Base-by-base conservation (phyloP, 108 stramenopile genomes). In the Aurantiochytrium sp. region DNA sequence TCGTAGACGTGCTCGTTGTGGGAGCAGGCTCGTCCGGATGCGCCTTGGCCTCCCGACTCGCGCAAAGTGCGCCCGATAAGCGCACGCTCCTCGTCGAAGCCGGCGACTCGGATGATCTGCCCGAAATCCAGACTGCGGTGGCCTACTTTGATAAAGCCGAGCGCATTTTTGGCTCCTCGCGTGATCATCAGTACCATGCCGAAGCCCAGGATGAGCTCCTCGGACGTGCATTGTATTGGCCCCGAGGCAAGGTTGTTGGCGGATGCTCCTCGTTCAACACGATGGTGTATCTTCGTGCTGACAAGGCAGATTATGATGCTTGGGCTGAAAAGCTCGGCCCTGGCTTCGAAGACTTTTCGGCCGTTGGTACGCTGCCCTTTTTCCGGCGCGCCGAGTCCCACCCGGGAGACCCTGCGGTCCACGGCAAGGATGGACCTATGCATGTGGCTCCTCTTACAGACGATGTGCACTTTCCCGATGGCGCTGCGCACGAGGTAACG, bases 21-120 rank as follows among this genome's bases (percentile, higher is more conserved):
- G 91, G 91, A 29, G 91, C 91, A 49, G 91, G 91, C 35, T 91
- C 91, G 4, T 71, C 90, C 28, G 91, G 91, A 5, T 91, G 91
- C 87, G 91, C 90, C 53, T 83, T 91, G 28, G 89, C 91, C 14
- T 55, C 91, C 28, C 43, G 91, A 25, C 90, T 91, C 29, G 91
- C 91, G 16, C 90, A 88, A n/a, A 23, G 43, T 10, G 90, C 89
- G 29, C 90, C 76, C 49, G 76, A 47, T 47, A 83, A 89, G 35
- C 89, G 90, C 88, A 90, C 91, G 10, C 49, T 91, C 42, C 88
- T 91, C 49, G 83, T 91, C 21, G 91, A 91, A 72, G 90, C 89
- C 55, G 91, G 91, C 12, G 72, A 89, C 21, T n/a, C 88, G 10
- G 90, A 91, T 42, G 90, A 89, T 18, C 42, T 89, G 71, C 29